Percentiles rank a stretch among this genome's conserved stretches.
phyloP scores from a whole-genome alignment of 805 yeast genomes.

The Nakazawaea ishiwadae region DNA sequence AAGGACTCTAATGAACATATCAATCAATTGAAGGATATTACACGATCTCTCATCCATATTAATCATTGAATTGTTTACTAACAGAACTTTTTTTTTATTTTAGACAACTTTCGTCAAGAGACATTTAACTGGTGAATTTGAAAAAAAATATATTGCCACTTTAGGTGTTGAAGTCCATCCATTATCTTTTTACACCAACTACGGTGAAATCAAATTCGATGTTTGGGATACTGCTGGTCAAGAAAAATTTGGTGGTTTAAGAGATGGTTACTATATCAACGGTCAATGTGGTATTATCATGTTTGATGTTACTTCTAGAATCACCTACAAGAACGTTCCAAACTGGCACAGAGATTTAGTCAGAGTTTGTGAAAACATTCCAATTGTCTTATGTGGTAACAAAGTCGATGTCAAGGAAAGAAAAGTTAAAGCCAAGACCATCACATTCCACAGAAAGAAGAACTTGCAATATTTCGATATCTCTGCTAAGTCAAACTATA shows the following conservation, averaged over 20 bases:
- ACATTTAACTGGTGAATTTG: conserved; percentile 99
- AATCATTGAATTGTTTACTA: conserved; percentile 1
- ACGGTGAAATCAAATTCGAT: conserved; percentile 97
- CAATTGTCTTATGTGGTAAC: conserved; percentile 98
- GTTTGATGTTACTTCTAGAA: conserved; percentile 99
- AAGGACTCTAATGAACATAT: too few species aligned
- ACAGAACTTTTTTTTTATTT: neutral
- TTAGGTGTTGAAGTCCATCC: conserved; percentile 99
- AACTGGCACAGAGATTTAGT: conserved; percentile 99
- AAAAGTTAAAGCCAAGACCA: conserved; percentile 99
- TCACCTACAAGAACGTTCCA: conserved; percentile 99
- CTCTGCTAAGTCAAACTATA: conserved; percentile 99
- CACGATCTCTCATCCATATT: too few species aligned
- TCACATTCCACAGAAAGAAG: conserved; percentile 99
- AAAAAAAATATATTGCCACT: conserved; percentile 97
- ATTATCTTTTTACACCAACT: conserved; percentile 95
- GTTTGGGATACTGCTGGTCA: conserved; percentile 99
- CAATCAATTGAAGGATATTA: too few species aligned
- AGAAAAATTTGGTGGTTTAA: conserved; percentile 98
- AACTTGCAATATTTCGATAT: conserved; percentile 99
- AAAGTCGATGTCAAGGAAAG: conserved; percentile 99
- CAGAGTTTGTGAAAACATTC: conserved; percentile 99
- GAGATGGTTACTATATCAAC: conserved; percentile 99
- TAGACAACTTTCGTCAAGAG: conserved; percentile 98
- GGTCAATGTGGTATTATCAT: conserved; percentile 99